Evolutionary conservation across 208 protist species (phyloP), one percentile per base, ranked within the genome.

Genomic region (Kentomonas sorsogonicus): DNA sequence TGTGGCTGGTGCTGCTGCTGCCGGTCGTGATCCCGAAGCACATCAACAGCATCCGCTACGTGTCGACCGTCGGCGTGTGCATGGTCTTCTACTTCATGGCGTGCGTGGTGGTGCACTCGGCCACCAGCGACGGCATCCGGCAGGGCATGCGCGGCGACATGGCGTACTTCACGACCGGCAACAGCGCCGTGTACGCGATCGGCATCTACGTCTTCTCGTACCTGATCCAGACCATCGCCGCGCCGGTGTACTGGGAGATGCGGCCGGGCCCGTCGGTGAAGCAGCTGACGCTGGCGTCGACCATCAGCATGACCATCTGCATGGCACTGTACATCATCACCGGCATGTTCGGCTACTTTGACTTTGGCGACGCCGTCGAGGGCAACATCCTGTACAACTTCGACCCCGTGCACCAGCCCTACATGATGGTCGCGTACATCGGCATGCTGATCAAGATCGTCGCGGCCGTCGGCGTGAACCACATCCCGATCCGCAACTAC

Each of bases 31-130:
- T 91, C 9, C 76, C 76, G 20, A 86, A 86, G 66, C 51, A 58
- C n/a, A 61, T 92, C 20, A 91, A 89, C 60, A 83, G 70, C 20
- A 69, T 94, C 13, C 81, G 88, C 34, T 94, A 89, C 63, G 66
- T 89, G 25, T 90, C 81, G 4, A 50, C 70, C 3, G n/a, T 89
- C 16, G 82, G 77, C 22, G 69, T 89, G 7, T 40, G n/a, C 13
- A 81, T 89, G 61, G 77, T 92, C 34, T 10, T 91, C 2, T 88
- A 78, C 51, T 90, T 94, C 52, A 77, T 83, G 15, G 18, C 85
- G 5, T 62, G 59, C 20, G 53, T 89, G 6, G 67, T 91, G 2
- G 59, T 79, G 22, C 87, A 94, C 58, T 72, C 66, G 15, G 45
- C 33, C 58, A 64, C 46, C 26, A 55, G 74, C 43, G 5, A 31